Percentiles rank a stretch among this genome's conserved stretches.
These are phyloP conservation scores for Globisporangium cederbergense DNA, from an alignment of 352 stramenopile species.

Conservation along the genomic window DNA sequence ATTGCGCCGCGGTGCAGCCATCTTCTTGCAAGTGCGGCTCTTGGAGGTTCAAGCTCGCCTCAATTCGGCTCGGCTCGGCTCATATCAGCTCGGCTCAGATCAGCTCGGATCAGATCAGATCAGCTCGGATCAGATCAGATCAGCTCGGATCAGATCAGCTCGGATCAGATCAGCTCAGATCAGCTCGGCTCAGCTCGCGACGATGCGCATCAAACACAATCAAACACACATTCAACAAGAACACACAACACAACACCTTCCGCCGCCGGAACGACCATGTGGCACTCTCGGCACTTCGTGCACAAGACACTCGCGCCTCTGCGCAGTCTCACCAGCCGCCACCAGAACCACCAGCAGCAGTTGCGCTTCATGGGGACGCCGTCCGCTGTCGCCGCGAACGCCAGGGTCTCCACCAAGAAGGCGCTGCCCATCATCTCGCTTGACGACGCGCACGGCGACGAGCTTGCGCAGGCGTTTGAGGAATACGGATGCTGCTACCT, in stretches of 20 bases:
- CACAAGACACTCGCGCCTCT: not conserved
- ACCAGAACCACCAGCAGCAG: not conserved
- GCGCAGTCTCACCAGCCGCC: not conserved
- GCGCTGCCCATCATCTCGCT: conserved; percentile 53
- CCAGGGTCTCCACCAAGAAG: conserved; percentile 15
- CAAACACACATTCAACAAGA: not conserved
- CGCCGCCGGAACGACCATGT: not conserved
- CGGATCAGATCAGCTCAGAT: too few species aligned
- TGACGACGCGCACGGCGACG: conserved; percentile 40
- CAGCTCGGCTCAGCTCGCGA: not conserved
- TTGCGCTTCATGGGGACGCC: conserved; percentile 1
- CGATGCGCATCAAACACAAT: not conserved
- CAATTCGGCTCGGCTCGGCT: not conserved
- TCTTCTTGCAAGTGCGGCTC: not conserved
- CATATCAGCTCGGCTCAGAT: too few species aligned
- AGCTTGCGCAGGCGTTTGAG: conserved; percentile 55
- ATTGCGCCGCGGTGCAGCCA: conserved; percentile 25
- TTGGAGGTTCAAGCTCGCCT: conserved; percentile 1
- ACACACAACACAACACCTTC: not conserved
- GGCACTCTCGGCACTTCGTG: conserved; percentile 3
- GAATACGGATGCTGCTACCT: conserved; percentile 80
- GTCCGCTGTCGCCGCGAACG: conserved; percentile 1
- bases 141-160: too few species aligned
- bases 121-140: too few species aligned
- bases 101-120: too few species aligned